A percentile compares a stretch with the other conserved stretches of the same genome.
Evolutionary conservation across 202 grass and related monocot genomes (phyloP).

Genomic region (Setaria italica): DNA sequence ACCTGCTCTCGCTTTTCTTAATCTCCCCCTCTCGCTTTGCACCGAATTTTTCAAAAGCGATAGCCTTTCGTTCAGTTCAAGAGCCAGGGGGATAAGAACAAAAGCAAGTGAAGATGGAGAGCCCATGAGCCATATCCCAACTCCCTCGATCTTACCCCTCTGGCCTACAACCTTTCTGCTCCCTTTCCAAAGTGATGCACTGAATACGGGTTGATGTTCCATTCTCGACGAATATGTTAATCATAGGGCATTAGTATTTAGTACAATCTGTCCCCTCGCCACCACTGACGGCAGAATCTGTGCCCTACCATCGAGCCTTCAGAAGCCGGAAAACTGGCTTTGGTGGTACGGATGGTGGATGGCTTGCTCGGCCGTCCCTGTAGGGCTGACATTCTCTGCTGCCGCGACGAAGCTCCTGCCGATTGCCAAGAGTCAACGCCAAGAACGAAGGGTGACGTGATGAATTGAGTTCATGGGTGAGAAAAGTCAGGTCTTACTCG

Average conservation of each 20-base stretch:
- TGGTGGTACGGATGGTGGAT: conserved; percentile 61
- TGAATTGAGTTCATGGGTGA: neutral
- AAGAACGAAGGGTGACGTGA: neutral
- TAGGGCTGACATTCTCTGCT: conserved; percentile 61
- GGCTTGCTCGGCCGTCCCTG: conserved; percentile 52
- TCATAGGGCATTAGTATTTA: conserved; percentile 41
- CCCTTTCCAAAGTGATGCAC: conserved; percentile 38
- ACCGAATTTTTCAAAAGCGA: conserved; percentile 31
- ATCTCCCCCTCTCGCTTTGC: conserved; percentile 27
- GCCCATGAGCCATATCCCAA: conserved; percentile 28
- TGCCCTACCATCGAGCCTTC: conserved; percentile 18
- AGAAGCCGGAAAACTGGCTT: conserved; percentile 69
- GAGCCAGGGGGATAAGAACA: conserved; percentile 54
- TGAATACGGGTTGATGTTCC: conserved; percentile 25
- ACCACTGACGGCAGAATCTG: conserved; percentile 24
- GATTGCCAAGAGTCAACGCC: neutral
- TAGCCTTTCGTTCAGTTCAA: conserved; percentile 61
- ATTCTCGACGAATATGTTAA: conserved; percentile 46
- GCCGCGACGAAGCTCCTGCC: conserved; percentile 54
- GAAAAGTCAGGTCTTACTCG: conserved; percentile 55
- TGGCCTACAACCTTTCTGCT: conserved; percentile 41
- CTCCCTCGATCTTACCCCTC: neutral
- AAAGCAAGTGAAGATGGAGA: neutral
- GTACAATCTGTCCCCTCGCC: conserved; percentile 29
- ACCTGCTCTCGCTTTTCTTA: conserved; percentile 37